A percentile compares a stretch with the other conserved stretches of the same genome.
These are phyloP conservation scores for Cyclocybe cylindracea DNA, from an alignment of 768 basidiomycete genomes.

Conservation along the genomic window DNA sequence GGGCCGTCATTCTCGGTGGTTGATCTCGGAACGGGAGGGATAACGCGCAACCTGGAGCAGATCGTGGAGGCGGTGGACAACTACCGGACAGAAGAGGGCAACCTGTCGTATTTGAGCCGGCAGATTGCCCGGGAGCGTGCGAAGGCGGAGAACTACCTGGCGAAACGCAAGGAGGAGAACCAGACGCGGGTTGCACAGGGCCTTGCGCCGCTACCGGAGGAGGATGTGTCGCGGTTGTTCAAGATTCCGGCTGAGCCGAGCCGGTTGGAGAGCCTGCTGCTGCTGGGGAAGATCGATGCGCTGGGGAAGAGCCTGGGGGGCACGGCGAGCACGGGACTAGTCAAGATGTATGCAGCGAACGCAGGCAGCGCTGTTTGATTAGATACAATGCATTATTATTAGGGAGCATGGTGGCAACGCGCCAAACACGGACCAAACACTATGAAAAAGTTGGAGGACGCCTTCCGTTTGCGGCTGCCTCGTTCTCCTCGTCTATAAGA, in stretches of 20 bases:
- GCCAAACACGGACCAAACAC: conserved; percentile 7
- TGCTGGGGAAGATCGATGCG: conserved; percentile 87
- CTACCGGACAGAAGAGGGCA: conserved; percentile 90
- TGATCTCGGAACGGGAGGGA: conserved; percentile 67
- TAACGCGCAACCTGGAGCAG: conserved; percentile 79
- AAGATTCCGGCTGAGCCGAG: conserved; percentile 89
- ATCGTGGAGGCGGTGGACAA: conserved; percentile 83
- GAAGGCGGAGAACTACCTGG: conserved; percentile 75
- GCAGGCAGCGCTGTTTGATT: conserved; percentile 23
- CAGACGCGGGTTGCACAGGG: conserved; percentile 77
- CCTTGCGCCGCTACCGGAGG: conserved; percentile 82
- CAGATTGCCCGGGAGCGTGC: conserved; percentile 87
- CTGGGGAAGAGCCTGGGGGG: conserved; percentile 77
- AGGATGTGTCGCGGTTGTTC: conserved; percentile 82
- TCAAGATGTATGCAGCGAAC: conserved; percentile 82
- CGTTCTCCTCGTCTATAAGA: conserved; percentile 12
- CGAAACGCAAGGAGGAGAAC: conserved; percentile 91
- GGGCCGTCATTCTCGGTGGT: conserved; percentile 68
- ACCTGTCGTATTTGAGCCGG: conserved; percentile 83
- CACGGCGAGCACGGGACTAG: conserved; percentile 61
- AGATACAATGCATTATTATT: conserved; percentile 6
- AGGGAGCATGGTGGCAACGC: conserved; percentile 4
- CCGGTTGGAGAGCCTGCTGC: conserved; percentile 81
- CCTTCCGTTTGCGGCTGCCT: not conserved
- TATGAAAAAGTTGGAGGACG: conserved; percentile 9